A percentile compares a stretch with the other conserved stretches of the same genome.
phyloP scores from a whole-genome alignment of 2,329 filamentous ascomycete genomes.

The Raffaelea arxii region DNA sequence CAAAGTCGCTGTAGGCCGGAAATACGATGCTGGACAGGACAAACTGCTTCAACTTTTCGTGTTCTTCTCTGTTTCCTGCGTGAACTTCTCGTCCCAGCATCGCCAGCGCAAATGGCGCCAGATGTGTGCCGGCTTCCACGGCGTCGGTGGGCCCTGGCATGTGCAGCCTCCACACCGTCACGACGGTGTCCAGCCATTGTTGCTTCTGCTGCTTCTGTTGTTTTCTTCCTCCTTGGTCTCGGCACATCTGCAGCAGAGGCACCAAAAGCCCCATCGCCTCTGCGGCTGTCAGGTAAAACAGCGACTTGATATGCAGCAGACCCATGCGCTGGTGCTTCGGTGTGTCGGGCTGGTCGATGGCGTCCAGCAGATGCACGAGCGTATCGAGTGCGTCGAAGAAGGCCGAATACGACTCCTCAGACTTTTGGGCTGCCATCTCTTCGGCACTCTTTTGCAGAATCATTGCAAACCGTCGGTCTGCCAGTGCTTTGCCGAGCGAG shows the following conservation, averaged over 20 bases:
- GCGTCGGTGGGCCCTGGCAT: constrained; percentile 38
- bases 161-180: constrained; percentile 43
- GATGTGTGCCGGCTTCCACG: constrained; percentile 35
- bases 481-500: constrained; percentile 60
- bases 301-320: constrained; percentile 46
- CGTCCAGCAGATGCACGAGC: constrained; percentile 35
- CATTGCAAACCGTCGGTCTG: constrained; percentile 56
- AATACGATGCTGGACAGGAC: constrained; percentile 41
- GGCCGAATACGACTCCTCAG: constrained; percentile 16
- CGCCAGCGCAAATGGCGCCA: constrained; percentile 29
- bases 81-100: constrained; percentile 35
- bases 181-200: constrained; percentile 36
- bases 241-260: constrained; percentile 26
- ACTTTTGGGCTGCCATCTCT: constrained; percentile 42
- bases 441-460: constrained; percentile 58
- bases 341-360: background rate
- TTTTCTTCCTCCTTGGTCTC: background rate
- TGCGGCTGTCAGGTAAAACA: constrained; percentile 39
- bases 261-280: constrained; percentile 37
- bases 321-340: constrained; percentile 36
- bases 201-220: background rate
- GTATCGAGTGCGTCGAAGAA: constrained; percentile 36
- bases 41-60: constrained; percentile 40
- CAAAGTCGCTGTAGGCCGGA: constrained; percentile 37
- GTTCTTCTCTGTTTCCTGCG: too few species aligned